These are phyloP conservation scores for Mycena sp. DNA, from an alignment of 1,284 basidiomycete genomes.

Conservation along the genomic window DNA sequence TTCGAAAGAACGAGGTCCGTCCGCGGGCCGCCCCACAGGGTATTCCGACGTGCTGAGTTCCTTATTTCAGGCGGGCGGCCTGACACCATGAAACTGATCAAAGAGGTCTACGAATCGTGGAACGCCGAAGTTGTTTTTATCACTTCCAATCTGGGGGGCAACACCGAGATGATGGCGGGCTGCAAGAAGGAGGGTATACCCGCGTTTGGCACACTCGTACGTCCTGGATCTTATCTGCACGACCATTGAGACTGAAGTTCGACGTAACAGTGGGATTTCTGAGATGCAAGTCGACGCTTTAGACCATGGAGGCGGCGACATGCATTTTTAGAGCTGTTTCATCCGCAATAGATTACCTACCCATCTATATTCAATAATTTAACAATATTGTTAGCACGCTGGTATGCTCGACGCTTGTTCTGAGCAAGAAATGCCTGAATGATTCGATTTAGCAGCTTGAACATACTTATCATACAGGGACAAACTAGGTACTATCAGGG, in stretches of 20 bases:
- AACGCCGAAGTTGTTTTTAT: slow-evolving; percentile 71
- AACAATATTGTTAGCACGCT: no score
- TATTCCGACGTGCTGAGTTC: background rate
- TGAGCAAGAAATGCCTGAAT: no score
- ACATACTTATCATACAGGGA: no score
- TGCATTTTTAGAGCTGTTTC: background rate
- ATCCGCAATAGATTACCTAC: no score
- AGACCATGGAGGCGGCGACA: no score
- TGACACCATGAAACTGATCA: slow-evolving; percentile 56
- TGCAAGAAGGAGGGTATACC: slow-evolving; percentile 71
- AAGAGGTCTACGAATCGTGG: slow-evolving; percentile 53
- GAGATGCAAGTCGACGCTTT: background rate
- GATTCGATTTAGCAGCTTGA: no score
- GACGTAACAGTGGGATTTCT: background rate
- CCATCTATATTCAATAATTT: no score
- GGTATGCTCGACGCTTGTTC: no score
- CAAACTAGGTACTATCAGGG: no score
- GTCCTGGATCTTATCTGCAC: background rate
- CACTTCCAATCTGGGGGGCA: slow-evolving; percentile 70
- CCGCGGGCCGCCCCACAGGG: background rate
- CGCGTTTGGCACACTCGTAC: slow-evolving; percentile 39
- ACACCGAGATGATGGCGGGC: slow-evolving; percentile 74
- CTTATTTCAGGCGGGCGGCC: slow-evolving; percentile 51
- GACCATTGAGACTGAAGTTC: background rate
- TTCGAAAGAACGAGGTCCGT: slow-evolving; percentile 60